Percentiles rank a stretch among this genome's conserved stretches.
These are phyloP conservation scores for Suillus paluster DNA, from an alignment of 768 basidiomycete species.

Conservation along the genomic window DNA sequence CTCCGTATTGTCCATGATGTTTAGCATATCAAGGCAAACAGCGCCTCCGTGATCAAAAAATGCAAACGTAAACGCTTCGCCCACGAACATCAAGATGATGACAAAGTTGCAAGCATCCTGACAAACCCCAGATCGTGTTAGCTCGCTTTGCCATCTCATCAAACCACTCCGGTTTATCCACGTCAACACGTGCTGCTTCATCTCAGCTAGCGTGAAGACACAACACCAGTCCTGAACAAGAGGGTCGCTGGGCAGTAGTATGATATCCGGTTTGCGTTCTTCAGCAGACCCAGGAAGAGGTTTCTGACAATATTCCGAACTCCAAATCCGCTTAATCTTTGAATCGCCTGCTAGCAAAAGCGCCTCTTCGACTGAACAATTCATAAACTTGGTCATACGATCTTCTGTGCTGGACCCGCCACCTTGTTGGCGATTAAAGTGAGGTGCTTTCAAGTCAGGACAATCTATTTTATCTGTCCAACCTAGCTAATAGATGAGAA, in stretches of 20 bases:
- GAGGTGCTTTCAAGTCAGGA: no score
- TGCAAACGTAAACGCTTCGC: not conserved
- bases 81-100: not conserved
- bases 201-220: not conserved
- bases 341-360: no score
- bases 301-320: not conserved
- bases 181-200: not conserved
- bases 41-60: not conserved
- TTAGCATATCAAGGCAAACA: not conserved
- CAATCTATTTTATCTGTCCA: no score
- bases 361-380: no score
- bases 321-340: no score
- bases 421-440: no score
- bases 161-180: not conserved
- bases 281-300: not conserved
- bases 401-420: no score
- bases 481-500: no score
- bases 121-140: not conserved
- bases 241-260: not conserved
- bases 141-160: not conserved
- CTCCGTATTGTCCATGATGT: not conserved
- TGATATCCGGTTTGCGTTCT: not conserved
- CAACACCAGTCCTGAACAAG: not conserved
- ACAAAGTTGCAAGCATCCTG: not conserved
- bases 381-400: no score